Evolutionary conservation across 306 rosid genomes (phyloP).

Genomic region (Inga leiocalycina): DNA sequence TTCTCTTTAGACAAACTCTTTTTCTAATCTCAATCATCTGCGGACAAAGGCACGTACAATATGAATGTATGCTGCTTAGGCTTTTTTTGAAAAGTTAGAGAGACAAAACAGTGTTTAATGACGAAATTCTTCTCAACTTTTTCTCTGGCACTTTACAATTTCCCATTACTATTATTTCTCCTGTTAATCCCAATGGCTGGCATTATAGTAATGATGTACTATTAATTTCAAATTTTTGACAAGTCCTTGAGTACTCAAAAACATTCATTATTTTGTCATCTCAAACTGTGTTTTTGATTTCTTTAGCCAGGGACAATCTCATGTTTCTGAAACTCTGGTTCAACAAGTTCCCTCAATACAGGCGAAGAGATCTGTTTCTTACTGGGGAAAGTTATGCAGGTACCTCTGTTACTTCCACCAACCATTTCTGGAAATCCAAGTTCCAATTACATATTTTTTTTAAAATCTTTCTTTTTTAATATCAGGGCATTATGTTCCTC

Average conservation of each 20-base stretch:
- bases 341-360: constrained; percentile 63
- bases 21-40: constrained; percentile 28
- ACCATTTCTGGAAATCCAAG: constrained; percentile 5
- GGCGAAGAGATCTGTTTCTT: constrained; percentile 58
- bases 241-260: neutral
- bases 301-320: constrained; percentile 68
- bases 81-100: constrained; percentile 34
- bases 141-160: constrained; percentile 9
- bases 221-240: neutral
- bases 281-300: constrained; percentile 33
- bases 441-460: neutral
- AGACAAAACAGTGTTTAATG: constrained; percentile 32
- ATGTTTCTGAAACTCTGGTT: constrained; percentile 72
- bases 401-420: constrained; percentile 31
- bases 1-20: constrained; percentile 30
- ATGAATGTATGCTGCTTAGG: constrained; percentile 25
- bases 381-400: constrained; percentile 85
- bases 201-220: neutral
- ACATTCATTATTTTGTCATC: constrained; percentile 26
- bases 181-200: neutral
- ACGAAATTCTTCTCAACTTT: constrained; percentile 24
- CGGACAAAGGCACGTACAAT: constrained; percentile 30
- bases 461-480: constrained; percentile 18
- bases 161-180: neutral
- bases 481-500: constrained; percentile 84